Base-by-base conservation (phyloP, 208 protist genomes). In the Crithidia acanthocephali region DNA sequence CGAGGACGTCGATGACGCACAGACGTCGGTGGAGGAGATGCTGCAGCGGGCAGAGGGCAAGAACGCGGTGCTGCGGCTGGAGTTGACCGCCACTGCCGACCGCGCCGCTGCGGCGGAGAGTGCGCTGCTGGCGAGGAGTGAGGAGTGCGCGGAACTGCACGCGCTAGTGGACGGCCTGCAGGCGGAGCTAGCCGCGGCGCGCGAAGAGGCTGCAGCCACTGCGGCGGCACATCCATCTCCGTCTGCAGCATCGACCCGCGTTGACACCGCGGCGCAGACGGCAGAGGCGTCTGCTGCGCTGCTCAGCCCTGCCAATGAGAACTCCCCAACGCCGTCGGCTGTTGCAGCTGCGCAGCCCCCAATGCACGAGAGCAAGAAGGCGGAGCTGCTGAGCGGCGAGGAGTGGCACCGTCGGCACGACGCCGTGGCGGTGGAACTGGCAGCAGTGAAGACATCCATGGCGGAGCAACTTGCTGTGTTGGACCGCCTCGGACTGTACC, bases 381-480 rank as follows among this genome's bases (percentile, higher is more conserved):
- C 22, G 51, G 22, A 53, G 15, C 16, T 22, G 18, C 2, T 22
- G 48, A 47, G 23, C 18, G 25, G 52, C 16, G 68, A 68, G 5
- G 62, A 68, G 55, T 76, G 81, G 75, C 58, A 30, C 11, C 51
- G 57, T 18, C 72, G 81, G 8, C 44, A 81, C 44, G 74, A 81
- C 40, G 56, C 28, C 23, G 63, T 94, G 8, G 79, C 74, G 42
- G 53, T 50, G 33, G 77, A 90, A 65, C 72, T 94, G 48, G 72
- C 76, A 0, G 60, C 18, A 8, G 70, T 79, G 44, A 94, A 91
- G 79, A 40, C 55, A 8, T 30, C 57, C n/a, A 58, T 87, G 55
- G 86, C 83, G 4, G 83, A 92, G 67, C 86, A 91, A 68, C 66
- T 81, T 23, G 72, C 84, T 16, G 81, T 92, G 27, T 53, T 94